phyloP scores from a whole-genome alignment of 2,329 filamentous ascomycete species.

The Sporothrix protearum region DNA sequence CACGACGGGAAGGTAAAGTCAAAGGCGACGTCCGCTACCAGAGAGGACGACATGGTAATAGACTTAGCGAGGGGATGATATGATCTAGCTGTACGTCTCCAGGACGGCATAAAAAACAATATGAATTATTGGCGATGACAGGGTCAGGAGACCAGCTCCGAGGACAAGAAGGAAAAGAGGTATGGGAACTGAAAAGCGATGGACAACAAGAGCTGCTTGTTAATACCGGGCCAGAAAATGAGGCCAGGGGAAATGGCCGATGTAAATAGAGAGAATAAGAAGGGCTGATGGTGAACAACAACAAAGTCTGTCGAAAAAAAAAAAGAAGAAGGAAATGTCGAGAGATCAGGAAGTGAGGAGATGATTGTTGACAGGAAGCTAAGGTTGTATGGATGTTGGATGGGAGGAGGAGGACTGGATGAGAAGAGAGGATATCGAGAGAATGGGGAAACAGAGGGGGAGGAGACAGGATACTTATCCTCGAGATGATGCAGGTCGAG shows the following conservation, averaged over 20 bases:
- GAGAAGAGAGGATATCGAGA: slow-evolving; percentile 17
- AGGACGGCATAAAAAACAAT: slow-evolving; percentile 24
- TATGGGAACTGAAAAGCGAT: slow-evolving; percentile 13
- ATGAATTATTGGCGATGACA: slow-evolving; percentile 28
- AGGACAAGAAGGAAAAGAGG: slow-evolving; percentile 17
- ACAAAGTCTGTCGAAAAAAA: slow-evolving; percentile 28
- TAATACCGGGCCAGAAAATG: slow-evolving; percentile 13
- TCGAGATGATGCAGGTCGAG: slow-evolving; percentile 21
- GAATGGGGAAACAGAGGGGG: not conserved
- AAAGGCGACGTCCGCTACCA: slow-evolving; percentile 60
- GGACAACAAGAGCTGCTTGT: slow-evolving; percentile 13
- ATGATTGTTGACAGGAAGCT: not conserved
- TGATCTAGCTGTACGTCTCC: slow-evolving; percentile 11
- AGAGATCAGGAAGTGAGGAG: slow-evolving; percentile 20
- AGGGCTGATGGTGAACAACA: slow-evolving; percentile 5
- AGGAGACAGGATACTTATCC: slow-evolving; percentile 28
- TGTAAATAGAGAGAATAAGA: slow-evolving; percentile 15
- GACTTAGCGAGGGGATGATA: not conserved
- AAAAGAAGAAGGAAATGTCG: not conserved
- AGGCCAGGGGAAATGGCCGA: slow-evolving; percentile 19
- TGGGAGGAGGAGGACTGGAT: slow-evolving; percentile 12
- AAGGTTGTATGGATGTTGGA: not conserved
- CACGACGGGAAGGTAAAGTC: slow-evolving; percentile 57
- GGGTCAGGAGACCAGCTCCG: slow-evolving; percentile 32
- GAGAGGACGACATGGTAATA: slow-evolving; percentile 41